Base-by-base conservation (phyloP, 371 early-diverging fungal genomes). In the Mucor piriformis region DNA sequence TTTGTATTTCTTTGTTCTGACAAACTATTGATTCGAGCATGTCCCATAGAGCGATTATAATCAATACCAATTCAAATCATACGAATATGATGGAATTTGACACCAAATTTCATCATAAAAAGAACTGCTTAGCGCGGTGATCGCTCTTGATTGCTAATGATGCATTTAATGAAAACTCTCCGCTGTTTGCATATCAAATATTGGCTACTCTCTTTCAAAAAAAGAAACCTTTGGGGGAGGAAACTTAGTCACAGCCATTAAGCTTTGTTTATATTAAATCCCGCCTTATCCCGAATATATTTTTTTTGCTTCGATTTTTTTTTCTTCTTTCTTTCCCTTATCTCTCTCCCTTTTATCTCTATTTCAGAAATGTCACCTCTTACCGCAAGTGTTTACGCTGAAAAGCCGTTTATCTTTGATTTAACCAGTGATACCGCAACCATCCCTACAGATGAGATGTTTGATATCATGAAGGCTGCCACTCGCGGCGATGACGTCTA, bases 401-500 rank as follows among this genome's bases (percentile, higher is more conserved):
- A 62, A 5, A 60, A 59, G 53, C 58, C 67, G 24, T 53, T 54
- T 21, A 46, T 70, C 10, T 76, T 66, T 50, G 85, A 88, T 59
- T 70, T 88, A 37, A 70, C 80, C 18, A 88, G 88, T 50, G 88
- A 88, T 48, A 88, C 88, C 6, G 91, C 93, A 3, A 97, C 96
- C 7, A 76, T 71, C 23, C 96, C 97, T 13, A 92, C 93, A 0
- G 73, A 77, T 21, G 89, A 78, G 13, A 95, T 97, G 95, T 85
- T 88, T 59, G 77, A 84, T 6, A 82, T 85, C 16, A 94, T 95
- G 94, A 74, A 83, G 48, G 35, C 63, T 7, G 88, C 93, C 3
- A 77, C 82, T 0, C 84, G 89, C 15, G 94, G 94, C 13, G 97
- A 95, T 69, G 95, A 95, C 74, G 95, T 95, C 4, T 92, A 83